Base-by-base conservation (phyloP, 75 land plant species). In the Cunninghamia lanceolata region DNA sequence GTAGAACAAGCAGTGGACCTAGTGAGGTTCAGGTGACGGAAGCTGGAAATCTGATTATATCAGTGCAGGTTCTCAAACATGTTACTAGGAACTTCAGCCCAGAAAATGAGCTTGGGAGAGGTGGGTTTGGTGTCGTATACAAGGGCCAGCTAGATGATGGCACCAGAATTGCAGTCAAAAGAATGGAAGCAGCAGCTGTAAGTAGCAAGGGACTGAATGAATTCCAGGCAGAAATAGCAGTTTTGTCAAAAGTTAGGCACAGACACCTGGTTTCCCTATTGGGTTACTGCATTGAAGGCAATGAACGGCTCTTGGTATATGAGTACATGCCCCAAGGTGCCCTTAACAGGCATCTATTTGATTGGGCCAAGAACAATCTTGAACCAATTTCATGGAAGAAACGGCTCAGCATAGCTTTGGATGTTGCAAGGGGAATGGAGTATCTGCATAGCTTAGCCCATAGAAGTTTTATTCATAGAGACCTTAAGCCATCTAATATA, bases 251-350 rank as follows among this genome's bases (percentile, higher is more conserved):
- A 88, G 99, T 98, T 75, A 91, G 99, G 78, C 99, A 98, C 83
- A 91, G 99, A 39, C 93, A 98, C 88, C 85, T 98, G 82, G 99
- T 98, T 16, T 94, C 99, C 39, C 91, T 98, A 8, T 85, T 96
- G 86, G 99, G 99, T 0, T 98, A 94, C 84, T 98, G 97, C 16
- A 86, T 92, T 66, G 99, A 92, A 82, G 97, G 94, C n/a, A 92
- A 91, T 84, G 99, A 98, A 89, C 92, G 93, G 90, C 89, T 98
- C 34, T 85, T 98, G 39, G 99, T 98, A 15, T 98, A 96, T 78
- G 99, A 98, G 86, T 98, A 95, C 88, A 96, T 98, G 99, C 94
- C 97, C 17, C 91, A 92, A 71, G 99, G 99, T 28, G 95, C 99
- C 56, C 92, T 98, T 6, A 94, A 95, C 84, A 91, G 81, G 87